Evolutionary conservation across 345 rosid genomes (phyloP), one percentile per base, ranked within the genome.

Genomic region (Leavenworthia alabamica): DNA sequence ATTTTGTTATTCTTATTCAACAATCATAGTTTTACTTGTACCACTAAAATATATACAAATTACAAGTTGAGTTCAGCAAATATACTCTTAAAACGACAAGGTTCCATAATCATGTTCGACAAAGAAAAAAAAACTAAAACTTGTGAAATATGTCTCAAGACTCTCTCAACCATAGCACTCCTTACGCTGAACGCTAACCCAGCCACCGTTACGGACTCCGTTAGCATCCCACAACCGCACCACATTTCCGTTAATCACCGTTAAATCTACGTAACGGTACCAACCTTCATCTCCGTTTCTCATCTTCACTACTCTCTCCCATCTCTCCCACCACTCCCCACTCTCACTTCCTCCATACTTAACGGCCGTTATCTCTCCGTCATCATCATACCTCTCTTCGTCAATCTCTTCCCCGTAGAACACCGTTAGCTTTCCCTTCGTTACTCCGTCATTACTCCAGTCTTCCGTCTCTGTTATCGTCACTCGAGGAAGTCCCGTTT

Each of bases 171-270:
- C 33, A 45, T 3, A 31, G 2, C 40, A 45, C 24, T 62, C 67
- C 46, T 61, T 44, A 60, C 43, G 35, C 4, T 33, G 8, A 17
- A 48, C 8, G 24, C 17, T 61, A 62, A 48, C 47, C 51, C 57
- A 42, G 6, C 20, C 56, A n/a, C 62, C 42, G 41, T 61, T 51
- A 61, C 56, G 24, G 33, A 13, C 39, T 53, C 68, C 57, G 43
- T 62, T 70, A 56, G 55, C 85, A 28, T 85, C 89, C 97, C 95
- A 90, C 37, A 90, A 67, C 67, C 83, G 75, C 8, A 90, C 89
- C 7, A 90, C 77, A 69, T 75, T 85, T 19, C 97, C 97, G 77
- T 82, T 70, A 13, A 70, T 20, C 57, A 55, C 68, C 63, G 51
- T 62, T 56, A 70, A 55, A 62, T 90, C 90, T 58, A 82, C 86